Evolutionary conservation across 805 yeast genomes (phyloP).

Genomic region (Barnettozyma vustinii): DNA sequence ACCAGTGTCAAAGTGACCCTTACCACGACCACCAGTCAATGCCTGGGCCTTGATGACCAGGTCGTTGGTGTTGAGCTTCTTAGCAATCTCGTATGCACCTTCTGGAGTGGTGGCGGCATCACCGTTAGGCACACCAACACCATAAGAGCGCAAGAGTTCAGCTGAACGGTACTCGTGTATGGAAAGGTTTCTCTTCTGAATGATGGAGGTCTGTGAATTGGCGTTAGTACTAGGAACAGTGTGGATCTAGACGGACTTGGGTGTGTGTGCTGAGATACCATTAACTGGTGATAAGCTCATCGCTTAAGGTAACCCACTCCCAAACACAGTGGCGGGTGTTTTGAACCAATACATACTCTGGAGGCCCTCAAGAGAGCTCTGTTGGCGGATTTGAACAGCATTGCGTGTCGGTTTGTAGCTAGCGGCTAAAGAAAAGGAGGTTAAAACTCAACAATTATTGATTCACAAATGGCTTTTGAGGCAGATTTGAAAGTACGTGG

Average conservation of each 20-base stretch:
- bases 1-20: slow-evolving; percentile 95
- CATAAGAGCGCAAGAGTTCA: slow-evolving; percentile 70
- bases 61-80: slow-evolving; percentile 67
- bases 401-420: slow-evolving; percentile 1
- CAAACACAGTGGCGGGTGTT: background rate
- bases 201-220: slow-evolving; percentile 10
- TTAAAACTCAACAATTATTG: background rate
- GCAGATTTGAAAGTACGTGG: background rate
- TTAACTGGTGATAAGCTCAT: background rate
- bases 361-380: slow-evolving; percentile 18
- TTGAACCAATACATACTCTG: slow-evolving; percentile 10
- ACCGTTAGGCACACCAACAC: slow-evolving; percentile 89
- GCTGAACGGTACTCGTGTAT: slow-evolving; percentile 97
- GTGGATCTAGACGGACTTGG: background rate
- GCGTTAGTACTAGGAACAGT: slow-evolving; percentile 3
- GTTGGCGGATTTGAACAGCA: slow-evolving; percentile 16
- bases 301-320: background rate
- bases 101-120: slow-evolving; percentile 85
- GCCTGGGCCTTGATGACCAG: slow-evolving; percentile 98
- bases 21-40: slow-evolving; percentile 99
- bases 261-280: background rate
- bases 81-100: slow-evolving; percentile 81
- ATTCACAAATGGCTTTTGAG: background rate
- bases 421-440: background rate
- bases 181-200: slow-evolving; percentile 64